Conservation (phyloP, 352 stramenopile species). For the Globisporangium okanoganense region DNA sequence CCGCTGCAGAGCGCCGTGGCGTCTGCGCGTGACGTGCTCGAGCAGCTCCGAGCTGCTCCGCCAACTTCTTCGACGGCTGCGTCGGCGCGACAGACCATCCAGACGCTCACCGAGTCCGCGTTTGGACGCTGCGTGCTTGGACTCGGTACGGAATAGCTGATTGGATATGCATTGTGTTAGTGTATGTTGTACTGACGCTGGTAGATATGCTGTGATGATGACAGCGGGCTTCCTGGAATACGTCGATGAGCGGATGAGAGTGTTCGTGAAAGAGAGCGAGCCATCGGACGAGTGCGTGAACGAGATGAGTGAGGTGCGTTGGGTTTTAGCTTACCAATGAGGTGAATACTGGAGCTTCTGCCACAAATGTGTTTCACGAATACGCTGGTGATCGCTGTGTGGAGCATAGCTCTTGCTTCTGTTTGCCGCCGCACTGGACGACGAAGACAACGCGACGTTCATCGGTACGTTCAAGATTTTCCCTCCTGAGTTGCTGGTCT, state of each 20-base stretch:
- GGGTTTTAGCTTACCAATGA: neutral
- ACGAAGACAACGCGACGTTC: conserved; percentile 83
- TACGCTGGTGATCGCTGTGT: neutral
- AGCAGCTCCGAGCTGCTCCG: neutral
- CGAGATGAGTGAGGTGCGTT: conserved; percentile 40
- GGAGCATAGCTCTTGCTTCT: conserved; percentile 31
- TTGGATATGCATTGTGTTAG: neutral
- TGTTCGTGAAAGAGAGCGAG: conserved; percentile 30
- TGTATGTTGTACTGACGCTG: neutral
- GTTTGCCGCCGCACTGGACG: conserved; percentile 50
- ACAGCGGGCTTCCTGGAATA: conserved; percentile 66
- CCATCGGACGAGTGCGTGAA: conserved; percentile 27
- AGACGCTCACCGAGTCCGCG: conserved; percentile 24
- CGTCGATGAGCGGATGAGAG: conserved; percentile 39
- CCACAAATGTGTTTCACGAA: too few relatives aligned
- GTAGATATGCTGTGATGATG: neutral
- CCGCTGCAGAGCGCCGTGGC: conserved; percentile 19
- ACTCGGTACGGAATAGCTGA: conserved; percentile 34
- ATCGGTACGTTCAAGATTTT: conserved; percentile 31
- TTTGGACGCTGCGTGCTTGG: conserved; percentile 76
- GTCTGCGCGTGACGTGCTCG: conserved; percentile 7
- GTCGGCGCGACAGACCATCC: conserved; percentile 16
- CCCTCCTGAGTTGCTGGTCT: too few relatives aligned
- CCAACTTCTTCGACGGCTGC: neutral
- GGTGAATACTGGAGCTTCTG: too few relatives aligned